phyloP scores from a whole-genome alignment of 257 asterid genomes.

The Solanum chmielewskii region DNA sequence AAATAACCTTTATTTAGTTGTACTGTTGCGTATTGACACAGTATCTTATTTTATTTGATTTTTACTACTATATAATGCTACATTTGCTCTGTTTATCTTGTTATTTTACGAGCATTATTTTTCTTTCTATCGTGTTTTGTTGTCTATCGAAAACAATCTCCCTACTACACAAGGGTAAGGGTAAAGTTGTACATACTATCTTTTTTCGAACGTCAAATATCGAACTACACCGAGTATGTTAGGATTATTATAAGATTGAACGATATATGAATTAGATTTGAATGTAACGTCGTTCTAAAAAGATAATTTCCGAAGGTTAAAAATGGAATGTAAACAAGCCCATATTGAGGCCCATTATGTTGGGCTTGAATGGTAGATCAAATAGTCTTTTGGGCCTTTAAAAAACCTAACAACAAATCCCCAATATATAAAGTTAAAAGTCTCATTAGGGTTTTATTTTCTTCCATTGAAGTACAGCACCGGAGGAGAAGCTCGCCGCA shows the following conservation, averaged over 20 bases:
- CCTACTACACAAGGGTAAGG: too few species aligned
- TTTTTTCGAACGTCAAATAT: background rate
- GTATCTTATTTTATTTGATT: too few species aligned
- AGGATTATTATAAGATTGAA: background rate
- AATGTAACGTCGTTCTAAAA: too few species aligned
- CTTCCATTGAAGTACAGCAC: background rate
- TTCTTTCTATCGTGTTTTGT: background rate
- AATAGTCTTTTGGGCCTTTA: background rate
- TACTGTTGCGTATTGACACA: too few species aligned
- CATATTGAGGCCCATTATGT: background rate
- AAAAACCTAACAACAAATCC: background rate
- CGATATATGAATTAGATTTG: background rate
- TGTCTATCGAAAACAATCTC: background rate
- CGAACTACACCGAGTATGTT: background rate
- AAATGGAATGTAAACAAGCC: background rate
- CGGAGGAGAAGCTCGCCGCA: background rate
- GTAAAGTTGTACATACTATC: background rate
- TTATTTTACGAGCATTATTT: background rate
- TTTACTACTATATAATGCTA: too few species aligned
- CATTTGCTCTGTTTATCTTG: background rate
- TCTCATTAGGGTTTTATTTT: background rate
- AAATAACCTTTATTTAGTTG: background rate
- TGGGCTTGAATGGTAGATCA: background rate
- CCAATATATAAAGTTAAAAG: background rate
- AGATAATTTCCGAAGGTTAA: background rate